phyloP scores from a whole-genome alignment of 2,329 filamentous ascomycete species.

The Fusarium staphyleae region DNA sequence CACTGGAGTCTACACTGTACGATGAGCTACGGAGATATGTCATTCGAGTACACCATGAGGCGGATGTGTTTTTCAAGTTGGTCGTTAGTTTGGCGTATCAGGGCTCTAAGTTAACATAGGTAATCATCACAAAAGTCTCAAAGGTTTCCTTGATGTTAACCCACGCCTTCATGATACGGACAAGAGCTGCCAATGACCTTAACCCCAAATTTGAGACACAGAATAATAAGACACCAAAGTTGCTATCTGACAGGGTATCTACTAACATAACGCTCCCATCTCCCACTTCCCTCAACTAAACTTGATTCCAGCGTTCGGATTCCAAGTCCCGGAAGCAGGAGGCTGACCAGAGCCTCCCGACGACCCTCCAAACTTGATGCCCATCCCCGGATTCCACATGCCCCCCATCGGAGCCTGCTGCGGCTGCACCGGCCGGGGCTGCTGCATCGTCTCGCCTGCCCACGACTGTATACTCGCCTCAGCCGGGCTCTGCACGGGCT shows the following conservation, averaged over 20 bases:
- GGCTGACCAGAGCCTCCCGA: slow-evolving; percentile 37
- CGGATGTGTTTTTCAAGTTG: too few relatives aligned
- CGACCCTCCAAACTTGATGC: slow-evolving; percentile 74
- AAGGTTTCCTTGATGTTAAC: too few relatives aligned
- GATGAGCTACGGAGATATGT: slow-evolving; percentile 24
- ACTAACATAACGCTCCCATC: slow-evolving; percentile 4
- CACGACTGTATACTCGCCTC: slow-evolving; percentile 67
- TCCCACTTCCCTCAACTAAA: slow-evolving; percentile 52
- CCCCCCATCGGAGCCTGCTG: slow-evolving; percentile 45
- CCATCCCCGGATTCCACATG: slow-evolving; percentile 79
- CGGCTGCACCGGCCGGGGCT: slow-evolving; percentile 56
- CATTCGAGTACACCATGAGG: too few relatives aligned
- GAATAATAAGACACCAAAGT: slow-evolving; percentile 1
- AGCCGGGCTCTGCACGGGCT: slow-evolving; percentile 40
- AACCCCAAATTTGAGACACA: not conserved
- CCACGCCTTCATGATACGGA: too few relatives aligned
- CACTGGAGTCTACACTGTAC: slow-evolving; percentile 53
- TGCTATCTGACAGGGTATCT: slow-evolving; percentile 6
- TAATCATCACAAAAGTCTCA: too few relatives aligned
- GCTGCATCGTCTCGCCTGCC: slow-evolving; percentile 64
- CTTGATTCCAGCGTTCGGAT: slow-evolving; percentile 63
- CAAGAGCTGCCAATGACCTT: too few relatives aligned
- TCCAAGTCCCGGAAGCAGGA: slow-evolving; percentile 59
- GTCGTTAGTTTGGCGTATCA: too few relatives aligned
- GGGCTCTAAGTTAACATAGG: too few relatives aligned